Base-by-base conservation (phyloP, 1,284 basidiomycete genomes). In the Microbotryum saponariae region DNA sequence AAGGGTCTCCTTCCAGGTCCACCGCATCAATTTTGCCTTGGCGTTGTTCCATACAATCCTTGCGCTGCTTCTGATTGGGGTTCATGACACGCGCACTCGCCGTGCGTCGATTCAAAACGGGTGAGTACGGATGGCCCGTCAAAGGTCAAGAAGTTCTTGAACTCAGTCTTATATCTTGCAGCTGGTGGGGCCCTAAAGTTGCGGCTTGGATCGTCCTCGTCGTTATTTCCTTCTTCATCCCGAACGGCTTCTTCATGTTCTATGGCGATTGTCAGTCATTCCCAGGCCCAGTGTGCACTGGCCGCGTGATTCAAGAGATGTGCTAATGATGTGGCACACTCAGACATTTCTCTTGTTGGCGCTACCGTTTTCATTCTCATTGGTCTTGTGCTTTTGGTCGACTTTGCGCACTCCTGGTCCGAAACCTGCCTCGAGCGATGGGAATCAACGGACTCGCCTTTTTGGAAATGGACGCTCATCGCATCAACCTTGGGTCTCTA, bases 141-240 rank as follows among this genome's bases (percentile, higher is more conserved):
- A 59, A 56, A n/a, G 54, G 57, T 51, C 27, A 56, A 29, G 4
- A 16, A 31, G 29, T 67, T 20, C 66, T 27, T 23, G 16, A 29
- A 33, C 31, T 53, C 29, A 61, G 56, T 49, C 23, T 1, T 31
- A 1, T 51, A 16, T 21, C 37, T 29, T 23, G 8, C 69, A 92
- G 90, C 31, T 99, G 93, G 93, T 99, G 94, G 94, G 94, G 94
- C 44, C 93, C 92, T 16, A 99, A 99, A 75, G 85, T 91, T 44
- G 79, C 97, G 53, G 79, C 88, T 6, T 93, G 90, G 90, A 72
- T 92, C 29, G 70, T 88, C 60, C 81, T 94, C 58, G 78, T 94
- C 62, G 78, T 82, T 51, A 76, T 89, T 29, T 88, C 87, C 6
- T 99, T 98, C 81, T 86, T 94, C 76, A 88, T 94, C 48, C 91